phyloP scores from a whole-genome alignment of 768 basidiomycete genomes.

The Leucocoprinus leucothites region DNA sequence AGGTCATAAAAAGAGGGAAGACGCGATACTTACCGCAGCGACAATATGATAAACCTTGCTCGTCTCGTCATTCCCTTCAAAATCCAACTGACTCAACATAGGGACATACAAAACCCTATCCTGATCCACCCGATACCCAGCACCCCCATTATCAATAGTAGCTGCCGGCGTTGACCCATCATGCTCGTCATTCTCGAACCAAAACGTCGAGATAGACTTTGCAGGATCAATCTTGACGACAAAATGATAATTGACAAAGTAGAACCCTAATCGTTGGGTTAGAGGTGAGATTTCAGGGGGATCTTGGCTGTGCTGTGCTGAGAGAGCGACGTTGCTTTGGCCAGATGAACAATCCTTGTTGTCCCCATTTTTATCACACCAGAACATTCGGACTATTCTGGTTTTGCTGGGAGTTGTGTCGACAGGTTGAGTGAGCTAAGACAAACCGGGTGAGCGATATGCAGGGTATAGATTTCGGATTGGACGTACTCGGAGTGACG shows the following conservation, averaged over 20 bases:
- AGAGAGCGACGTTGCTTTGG: constrained; percentile 18
- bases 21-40: constrained; percentile 12
- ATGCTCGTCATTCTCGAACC: constrained; percentile 36
- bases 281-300: constrained; percentile 26
- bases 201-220: constrained; percentile 35
- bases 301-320: constrained; percentile 19
- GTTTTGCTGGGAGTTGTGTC: constrained; percentile 21
- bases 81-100: constrained; percentile 19
- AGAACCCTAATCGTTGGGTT: constrained; percentile 23
- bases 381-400: constrained; percentile 26
- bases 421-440: constrained; percentile 24
- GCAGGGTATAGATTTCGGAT: not conserved
- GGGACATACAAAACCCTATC: constrained; percentile 34
- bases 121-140: constrained; percentile 29
- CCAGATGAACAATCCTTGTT: constrained; percentile 20
- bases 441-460: not conserved
- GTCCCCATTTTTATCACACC: constrained; percentile 32
- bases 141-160: constrained; percentile 31
- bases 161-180: constrained; percentile 24
- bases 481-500: constrained; percentile 26
- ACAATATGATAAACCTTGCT: constrained; percentile 10
- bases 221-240: constrained; percentile 27
- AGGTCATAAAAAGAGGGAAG: too few species aligned
- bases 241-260: constrained; percentile 32
- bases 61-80: not conserved